These are phyloP conservation scores for Leishmania guyanensis DNA, from an alignment of 208 protist genomes.

Conservation along the genomic window DNA sequence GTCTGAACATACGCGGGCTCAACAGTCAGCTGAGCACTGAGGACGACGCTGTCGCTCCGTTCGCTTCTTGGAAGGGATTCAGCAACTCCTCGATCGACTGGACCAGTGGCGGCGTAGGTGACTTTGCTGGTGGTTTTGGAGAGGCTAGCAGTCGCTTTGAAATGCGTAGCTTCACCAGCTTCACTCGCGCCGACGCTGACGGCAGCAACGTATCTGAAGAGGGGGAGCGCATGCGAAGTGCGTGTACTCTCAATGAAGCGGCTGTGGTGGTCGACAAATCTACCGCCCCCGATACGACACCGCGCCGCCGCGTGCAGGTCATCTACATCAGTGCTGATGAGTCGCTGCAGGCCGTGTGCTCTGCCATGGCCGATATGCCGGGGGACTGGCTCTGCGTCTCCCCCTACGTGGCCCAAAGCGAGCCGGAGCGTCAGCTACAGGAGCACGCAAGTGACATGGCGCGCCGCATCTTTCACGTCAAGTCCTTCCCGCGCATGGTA, in stretches of 20 bases:
- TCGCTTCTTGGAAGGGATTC: slow-evolving; percentile 19
- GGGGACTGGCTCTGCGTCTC: slow-evolving; percentile 53
- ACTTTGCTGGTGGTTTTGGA: slow-evolving; percentile 8
- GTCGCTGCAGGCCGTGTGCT: slow-evolving; percentile 31
- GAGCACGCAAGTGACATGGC: slow-evolving; percentile 16
- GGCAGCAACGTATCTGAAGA: slow-evolving; percentile 13
- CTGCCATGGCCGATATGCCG: slow-evolving; percentile 43
- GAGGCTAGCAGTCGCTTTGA: slow-evolving; percentile 14
- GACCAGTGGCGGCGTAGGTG: slow-evolving; percentile 1
- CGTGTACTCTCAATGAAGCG: slow-evolving; percentile 10
- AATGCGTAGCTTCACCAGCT: slow-evolving; percentile 22
- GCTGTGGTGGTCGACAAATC: neutral
- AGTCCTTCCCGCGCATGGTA: slow-evolving; percentile 60
- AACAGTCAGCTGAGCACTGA: neutral
- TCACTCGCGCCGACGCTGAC: slow-evolving; percentile 3
- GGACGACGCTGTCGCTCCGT: slow-evolving; percentile 20
- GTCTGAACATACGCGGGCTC: neutral
- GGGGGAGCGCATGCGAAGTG: slow-evolving; percentile 9
- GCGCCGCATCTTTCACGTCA: slow-evolving; percentile 42
- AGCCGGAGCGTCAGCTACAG: slow-evolving; percentile 18
- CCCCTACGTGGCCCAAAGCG: slow-evolving; percentile 12
- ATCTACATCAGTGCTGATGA: slow-evolving; percentile 72
- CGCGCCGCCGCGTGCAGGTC: slow-evolving; percentile 39
- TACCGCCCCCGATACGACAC: neutral
- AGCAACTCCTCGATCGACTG: slow-evolving; percentile 2